These are phyloP conservation scores for Yamadazyma pseudoaaseri DNA, from an alignment of 1,139 yeast genomes.

Conservation along the genomic window DNA sequence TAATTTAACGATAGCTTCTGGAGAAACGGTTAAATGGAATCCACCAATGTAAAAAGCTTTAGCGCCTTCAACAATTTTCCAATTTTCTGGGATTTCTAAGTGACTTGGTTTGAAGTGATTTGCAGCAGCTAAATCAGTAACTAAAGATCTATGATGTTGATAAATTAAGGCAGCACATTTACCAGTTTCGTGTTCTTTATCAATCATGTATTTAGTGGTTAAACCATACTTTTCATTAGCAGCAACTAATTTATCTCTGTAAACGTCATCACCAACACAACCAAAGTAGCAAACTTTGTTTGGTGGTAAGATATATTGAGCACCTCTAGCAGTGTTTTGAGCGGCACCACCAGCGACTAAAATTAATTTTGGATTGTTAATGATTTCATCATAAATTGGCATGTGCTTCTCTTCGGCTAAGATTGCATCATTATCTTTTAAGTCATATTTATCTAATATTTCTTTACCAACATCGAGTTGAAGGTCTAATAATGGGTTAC, in stretches of 20 bases:
- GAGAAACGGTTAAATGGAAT: constrained; percentile 96
- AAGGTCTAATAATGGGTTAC: constrained; percentile 77
- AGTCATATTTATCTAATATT: constrained; percentile 73
- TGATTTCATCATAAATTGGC: constrained; percentile 81
- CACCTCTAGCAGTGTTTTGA: constrained; percentile 98
- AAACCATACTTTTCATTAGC: constrained; percentile 92
- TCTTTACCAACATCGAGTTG: constrained; percentile 75
- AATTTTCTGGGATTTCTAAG: constrained; percentile 84
- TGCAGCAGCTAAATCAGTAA: constrained; percentile 96
- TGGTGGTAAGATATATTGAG: constrained; percentile 84
- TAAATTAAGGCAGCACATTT: constrained; percentile 96
- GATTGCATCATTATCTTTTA: constrained; percentile 93
- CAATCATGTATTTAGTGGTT: constrained; percentile 79
- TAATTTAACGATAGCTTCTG: constrained; percentile 84
- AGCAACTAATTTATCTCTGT: constrained; percentile 72
- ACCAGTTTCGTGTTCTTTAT: constrained; percentile 79
- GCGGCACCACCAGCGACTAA: constrained; percentile 99
- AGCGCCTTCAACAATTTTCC: constrained; percentile 82
- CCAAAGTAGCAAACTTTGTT: constrained; percentile 92
- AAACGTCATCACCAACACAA: constrained; percentile 90
- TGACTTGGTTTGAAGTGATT: constrained; percentile 92
- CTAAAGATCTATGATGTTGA: constrained; percentile 87
- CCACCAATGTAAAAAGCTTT: constrained; percentile 92
- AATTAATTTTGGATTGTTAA: constrained; percentile 59
- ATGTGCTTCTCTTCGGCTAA: constrained; percentile 85